phyloP scores from a whole-genome alignment of 2,329 filamentous ascomycete genomes.

The Bimuria novae-zelandiae region DNA sequence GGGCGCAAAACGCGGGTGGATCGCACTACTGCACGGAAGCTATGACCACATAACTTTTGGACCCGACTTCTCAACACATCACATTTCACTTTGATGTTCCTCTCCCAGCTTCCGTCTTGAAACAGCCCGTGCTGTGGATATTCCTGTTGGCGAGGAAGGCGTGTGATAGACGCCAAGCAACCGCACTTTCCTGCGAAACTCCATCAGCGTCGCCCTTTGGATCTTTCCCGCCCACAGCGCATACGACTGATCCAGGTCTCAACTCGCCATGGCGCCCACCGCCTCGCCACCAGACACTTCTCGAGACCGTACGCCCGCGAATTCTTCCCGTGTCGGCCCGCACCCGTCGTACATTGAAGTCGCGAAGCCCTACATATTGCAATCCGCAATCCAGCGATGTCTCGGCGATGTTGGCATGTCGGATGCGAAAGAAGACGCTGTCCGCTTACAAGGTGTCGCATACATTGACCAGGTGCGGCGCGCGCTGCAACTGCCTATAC shows the following conservation, averaged over 20 bases:
- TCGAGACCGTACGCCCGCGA: conserved; percentile 22
- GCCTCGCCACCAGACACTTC: conserved; percentile 23
- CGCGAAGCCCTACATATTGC: conserved; percentile 77
- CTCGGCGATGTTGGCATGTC: conserved; percentile 72
- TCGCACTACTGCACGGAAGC: conserved; percentile 15
- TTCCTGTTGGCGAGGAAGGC: background rate
- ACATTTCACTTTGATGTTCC: background rate
- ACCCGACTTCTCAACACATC: background rate
- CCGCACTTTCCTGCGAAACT: background rate
- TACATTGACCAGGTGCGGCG: conserved; percentile 86
- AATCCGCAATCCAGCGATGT: conserved; percentile 76
- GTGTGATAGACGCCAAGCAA: background rate
- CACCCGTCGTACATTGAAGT: conserved; percentile 68
- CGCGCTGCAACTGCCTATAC: conserved; percentile 79
- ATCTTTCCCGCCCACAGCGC: background rate
- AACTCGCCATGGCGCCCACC: conserved; percentile 35
- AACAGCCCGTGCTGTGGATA: background rate
- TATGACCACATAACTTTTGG: conserved; percentile 25
- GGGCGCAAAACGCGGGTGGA: background rate
- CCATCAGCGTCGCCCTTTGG: background rate
- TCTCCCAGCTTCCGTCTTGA: background rate
- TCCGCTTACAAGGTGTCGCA: conserved; percentile 82
- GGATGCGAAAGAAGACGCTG: conserved; percentile 76
- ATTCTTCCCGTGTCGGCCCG: conserved; percentile 49
- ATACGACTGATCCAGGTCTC: background rate